Base-by-base conservation (phyloP, 2,329 filamentous ascomycete genomes). In the Verticillium albo-atrum region DNA sequence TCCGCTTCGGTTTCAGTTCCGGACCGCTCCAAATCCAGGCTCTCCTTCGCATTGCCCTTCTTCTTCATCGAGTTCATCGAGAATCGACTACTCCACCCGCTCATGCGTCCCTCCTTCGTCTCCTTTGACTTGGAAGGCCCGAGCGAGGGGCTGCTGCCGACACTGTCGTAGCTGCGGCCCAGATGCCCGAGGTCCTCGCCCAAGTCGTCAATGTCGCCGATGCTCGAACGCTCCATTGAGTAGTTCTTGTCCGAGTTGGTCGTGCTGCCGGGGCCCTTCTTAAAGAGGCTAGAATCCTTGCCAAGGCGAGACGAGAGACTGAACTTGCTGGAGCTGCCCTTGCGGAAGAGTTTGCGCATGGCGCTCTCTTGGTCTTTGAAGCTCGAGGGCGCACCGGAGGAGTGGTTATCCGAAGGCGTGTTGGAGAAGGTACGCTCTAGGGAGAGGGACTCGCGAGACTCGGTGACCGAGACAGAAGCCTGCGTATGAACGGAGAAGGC, bases 301-400 rank as follows among this genome's bases (percentile, higher is more conserved):
- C 78, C 77, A 23, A 82, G 67, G 60, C 83, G 71, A 55, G 83
- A 84, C 14, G 85, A 80, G 61, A 88, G 75, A 70, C 83, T 84
- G 69, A 88, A 88, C 73, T 88, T 88, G 71, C 83, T 81, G 6
- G 84, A 85, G 69, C 84, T 87, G 55, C 85, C 83, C 73, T 89
- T 89, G 32, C 86, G 82, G 59, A 89, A 82, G 55, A 89, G 76
- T 69, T 87, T 83, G 68, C 81, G 76, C 64, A 87, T 75, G 58
- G 84, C 82, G 62, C 84, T 84, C 57, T 86, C 83, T 63, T 79
- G 74, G 59, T 85, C 77, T 66, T 82, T 83, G 30, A 71, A 62
- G 34, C 72, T 74, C 3, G 72, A 68, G 23, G 56, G 32, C n/a
- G 70, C 73, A 20, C 74, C 64, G 12, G 74, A 72, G 2, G 72